These are phyloP conservation scores for Linum lewisii DNA, from an alignment of 345 rosid species.

Conservation along the genomic window DNA sequence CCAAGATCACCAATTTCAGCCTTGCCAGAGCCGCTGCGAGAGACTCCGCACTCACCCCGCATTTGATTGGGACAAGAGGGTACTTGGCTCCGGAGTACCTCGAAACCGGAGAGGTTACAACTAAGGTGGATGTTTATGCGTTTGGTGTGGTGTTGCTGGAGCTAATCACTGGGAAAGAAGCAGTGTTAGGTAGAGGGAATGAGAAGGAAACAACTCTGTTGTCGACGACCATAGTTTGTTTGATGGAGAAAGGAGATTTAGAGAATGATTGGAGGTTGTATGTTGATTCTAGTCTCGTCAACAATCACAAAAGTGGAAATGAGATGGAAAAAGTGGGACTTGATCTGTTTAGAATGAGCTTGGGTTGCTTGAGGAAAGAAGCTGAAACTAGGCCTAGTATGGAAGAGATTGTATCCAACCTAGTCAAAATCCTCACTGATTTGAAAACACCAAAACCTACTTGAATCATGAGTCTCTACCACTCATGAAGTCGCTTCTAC, in stretches of 20 bases:
- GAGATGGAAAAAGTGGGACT: slow-evolving; percentile 1
- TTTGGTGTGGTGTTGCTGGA: slow-evolving; percentile 36
- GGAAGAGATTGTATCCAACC: slow-evolving; percentile 27
- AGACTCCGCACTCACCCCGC: neutral
- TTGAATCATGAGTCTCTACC: neutral
- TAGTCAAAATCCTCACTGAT: slow-evolving; percentile 29
- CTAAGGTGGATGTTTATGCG: slow-evolving; percentile 36
- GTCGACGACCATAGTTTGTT: slow-evolving; percentile 12
- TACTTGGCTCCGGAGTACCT: slow-evolving; percentile 31
- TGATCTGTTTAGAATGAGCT: slow-evolving; percentile 20
- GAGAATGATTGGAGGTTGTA: slow-evolving; percentile 19
- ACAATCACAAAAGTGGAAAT: neutral
- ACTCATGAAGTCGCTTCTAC: neutral
- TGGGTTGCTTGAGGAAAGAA: slow-evolving; percentile 29
- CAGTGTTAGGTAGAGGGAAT: slow-evolving; percentile 18
- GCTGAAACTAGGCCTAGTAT: slow-evolving; percentile 29
- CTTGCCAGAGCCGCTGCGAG: slow-evolving; percentile 20
- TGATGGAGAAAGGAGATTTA: slow-evolving; percentile 13
- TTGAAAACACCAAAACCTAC: slow-evolving; percentile 7
- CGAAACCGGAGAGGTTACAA: slow-evolving; percentile 21
- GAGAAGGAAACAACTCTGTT: slow-evolving; percentile 22
- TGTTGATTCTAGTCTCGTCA: slow-evolving; percentile 23
- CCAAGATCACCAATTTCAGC: slow-evolving; percentile 37
- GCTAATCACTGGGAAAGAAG: slow-evolving; percentile 34
- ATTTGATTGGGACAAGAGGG: slow-evolving; percentile 21